Evolutionary conservation across 495 filamentous ascomycete genomes (phyloP), one percentile per base, ranked within the genome.

Genomic region (Clohesyomyces aquaticus): DNA sequence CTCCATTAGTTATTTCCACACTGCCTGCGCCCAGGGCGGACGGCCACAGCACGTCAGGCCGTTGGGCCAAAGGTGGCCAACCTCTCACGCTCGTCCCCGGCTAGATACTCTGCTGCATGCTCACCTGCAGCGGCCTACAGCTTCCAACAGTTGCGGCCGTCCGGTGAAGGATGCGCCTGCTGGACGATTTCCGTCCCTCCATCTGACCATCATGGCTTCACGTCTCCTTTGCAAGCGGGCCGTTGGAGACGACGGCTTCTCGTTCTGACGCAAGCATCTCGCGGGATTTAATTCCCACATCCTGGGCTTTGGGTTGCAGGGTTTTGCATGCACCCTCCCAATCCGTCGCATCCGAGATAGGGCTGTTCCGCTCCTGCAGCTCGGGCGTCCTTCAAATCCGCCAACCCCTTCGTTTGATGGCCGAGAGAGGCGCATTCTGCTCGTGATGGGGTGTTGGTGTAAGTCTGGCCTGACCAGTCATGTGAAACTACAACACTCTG

Each of bases 241-340:
- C 21, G 16, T 47, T 47, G 4, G 43, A 18, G 8, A 47, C 6
- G 48, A 25, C 32, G 53, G 61, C 56, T 63, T 18, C 43, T 46
- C 51, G 53, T 43, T 52, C 28, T 27, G 10, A 41, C 57, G 26
- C 41, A 47, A 16, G 4, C 55, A 47, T 47, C 41, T 25, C 23
- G 43, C 43, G 53, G 26, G 26, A 41, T n/a, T 54, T 46, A 45
- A 59, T 47, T 65, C 61, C 61, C 61, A 54, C 54, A 65, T 52
- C 61, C 61, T 65, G 61, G 61, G 61, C 53, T 32, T 35, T 38
- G 61, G 61, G 61, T 65, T 51, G 54, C 61, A 58, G 26, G 61
- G 50, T 46, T 49, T n/a, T 16, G 28, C 59, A 22, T 27, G 56
- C 56, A 38, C 8, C 45, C 42, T 41, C 25, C 21, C 32, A 57